Conservation (phyloP, 495 filamentous ascomycete genomes). For the Saxophila tyrrhenica region DNA sequence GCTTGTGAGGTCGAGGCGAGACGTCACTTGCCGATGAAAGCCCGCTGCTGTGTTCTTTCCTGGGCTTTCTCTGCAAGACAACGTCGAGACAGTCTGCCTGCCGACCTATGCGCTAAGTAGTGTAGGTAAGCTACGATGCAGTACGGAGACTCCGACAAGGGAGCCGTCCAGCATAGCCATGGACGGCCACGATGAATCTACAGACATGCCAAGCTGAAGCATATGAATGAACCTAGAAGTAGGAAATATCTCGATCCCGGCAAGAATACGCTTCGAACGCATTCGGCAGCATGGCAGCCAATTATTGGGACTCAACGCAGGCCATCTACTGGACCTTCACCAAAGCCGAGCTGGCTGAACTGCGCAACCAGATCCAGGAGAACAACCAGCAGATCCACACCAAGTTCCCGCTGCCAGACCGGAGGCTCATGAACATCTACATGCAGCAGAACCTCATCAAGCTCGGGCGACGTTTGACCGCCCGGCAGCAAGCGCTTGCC, state of each 20-base stretch:
- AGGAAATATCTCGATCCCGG: too few species aligned
- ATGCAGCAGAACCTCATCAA: constrained; percentile 79
- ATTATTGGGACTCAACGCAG: constrained; percentile 94
- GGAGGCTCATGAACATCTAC: constrained; percentile 76
- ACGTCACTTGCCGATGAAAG: neutral
- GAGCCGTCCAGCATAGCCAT: too few species aligned
- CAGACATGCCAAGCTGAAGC: neutral
- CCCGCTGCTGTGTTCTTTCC: too few species aligned
- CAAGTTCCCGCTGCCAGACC: constrained; percentile 70
- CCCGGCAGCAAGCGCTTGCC: constrained; percentile 84
- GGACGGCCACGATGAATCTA: too few species aligned
- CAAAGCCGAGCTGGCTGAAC: constrained; percentile 58
- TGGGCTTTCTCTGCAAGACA: too few species aligned
- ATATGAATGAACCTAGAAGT: too few species aligned
- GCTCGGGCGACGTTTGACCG: constrained; percentile 62
- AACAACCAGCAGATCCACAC: constrained; percentile 52
- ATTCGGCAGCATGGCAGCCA: constrained; percentile 68
- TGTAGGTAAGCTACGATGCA: neutral
- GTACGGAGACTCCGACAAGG: too few species aligned
- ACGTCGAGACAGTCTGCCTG: too few species aligned
- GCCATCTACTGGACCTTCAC: constrained; percentile 82
- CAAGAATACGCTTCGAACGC: neutral
- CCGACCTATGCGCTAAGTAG: neutral
- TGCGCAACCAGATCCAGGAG: constrained; percentile 61
- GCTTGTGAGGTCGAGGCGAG: neutral